Conservation (phyloP, 2,329 filamentous ascomycete species). For the Seiridium unicorne region DNA sequence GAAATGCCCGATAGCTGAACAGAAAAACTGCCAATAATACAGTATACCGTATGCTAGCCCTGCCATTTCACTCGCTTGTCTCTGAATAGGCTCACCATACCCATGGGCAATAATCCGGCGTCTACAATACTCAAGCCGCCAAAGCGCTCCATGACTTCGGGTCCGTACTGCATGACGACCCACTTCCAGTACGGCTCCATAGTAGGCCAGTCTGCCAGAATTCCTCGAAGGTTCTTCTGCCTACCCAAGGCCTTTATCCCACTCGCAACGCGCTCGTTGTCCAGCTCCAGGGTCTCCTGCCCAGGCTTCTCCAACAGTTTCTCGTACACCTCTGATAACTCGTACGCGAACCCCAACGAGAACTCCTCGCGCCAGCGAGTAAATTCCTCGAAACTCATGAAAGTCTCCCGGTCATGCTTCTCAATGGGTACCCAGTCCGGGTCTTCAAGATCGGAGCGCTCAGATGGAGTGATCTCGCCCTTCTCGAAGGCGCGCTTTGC, state of each 20-base stretch:
- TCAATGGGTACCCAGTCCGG: conserved; percentile 28
- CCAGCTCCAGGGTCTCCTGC: conserved; percentile 22
- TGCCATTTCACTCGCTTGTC: conserved; percentile 44
- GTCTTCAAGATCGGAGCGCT: conserved; percentile 12
- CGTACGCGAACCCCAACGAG: conserved; percentile 11
- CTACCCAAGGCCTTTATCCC: conserved; percentile 14
- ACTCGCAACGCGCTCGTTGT: conserved; percentile 20
- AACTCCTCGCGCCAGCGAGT: conserved; percentile 31
- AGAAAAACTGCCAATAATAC: too few species aligned
- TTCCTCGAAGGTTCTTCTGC: conserved; percentile 8
- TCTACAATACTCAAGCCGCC: conserved; percentile 45
- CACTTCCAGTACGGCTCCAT: conserved; percentile 47
- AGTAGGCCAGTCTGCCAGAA: conserved; percentile 21
- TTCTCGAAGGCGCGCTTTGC: conserved; percentile 34
- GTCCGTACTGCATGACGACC: conserved; percentile 43
- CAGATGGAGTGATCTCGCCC: conserved; percentile 8
- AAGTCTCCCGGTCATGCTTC: conserved; percentile 30
- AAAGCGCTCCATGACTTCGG: conserved; percentile 41
- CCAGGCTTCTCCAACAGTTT: conserved; percentile 32
- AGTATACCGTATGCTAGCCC: conserved; percentile 14
- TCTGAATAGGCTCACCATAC: conserved; percentile 43
- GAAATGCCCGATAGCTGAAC: too few species aligned
- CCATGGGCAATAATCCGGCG: conserved; percentile 42
- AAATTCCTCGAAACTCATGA: conserved; percentile 46
- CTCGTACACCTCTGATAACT: conserved; percentile 32